Evolutionary conservation across 129 eudicot species (phyloP).

Genomic region (Gnaphalium uliginosum): DNA sequence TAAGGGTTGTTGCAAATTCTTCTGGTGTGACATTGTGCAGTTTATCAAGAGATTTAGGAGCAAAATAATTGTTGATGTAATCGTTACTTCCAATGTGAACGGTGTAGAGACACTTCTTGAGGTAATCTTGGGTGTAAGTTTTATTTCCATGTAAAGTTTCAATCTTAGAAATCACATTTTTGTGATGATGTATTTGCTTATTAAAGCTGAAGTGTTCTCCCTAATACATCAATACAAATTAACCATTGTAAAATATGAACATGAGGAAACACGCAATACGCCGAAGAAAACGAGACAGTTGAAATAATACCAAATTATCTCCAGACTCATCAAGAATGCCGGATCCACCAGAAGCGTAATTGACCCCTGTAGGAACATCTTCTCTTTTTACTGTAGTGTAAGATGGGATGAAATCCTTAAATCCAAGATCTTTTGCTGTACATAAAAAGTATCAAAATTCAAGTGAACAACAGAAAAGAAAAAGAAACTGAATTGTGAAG

Average conservation of each 20-base stretch:
- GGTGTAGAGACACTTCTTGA: conserved; percentile 32
- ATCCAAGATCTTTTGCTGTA: conserved; percentile 20
- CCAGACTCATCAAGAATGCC: conserved; percentile 28
- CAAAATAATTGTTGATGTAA: conserved; percentile 34
- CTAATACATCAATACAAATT: conserved; percentile 6
- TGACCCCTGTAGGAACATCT: conserved; percentile 22
- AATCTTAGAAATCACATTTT: conserved; percentile 10
- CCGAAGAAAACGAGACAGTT: not conserved
- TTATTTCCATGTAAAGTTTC: not conserved
- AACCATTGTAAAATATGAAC: not conserved
- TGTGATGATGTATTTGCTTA: conserved; percentile 19
- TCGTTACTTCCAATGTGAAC: conserved; percentile 31
- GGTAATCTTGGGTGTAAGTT: conserved; percentile 9
- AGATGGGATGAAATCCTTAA: conserved; percentile 17
- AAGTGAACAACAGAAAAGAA: not conserved
- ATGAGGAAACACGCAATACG: not conserved
- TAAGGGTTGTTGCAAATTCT: conserved; percentile 19
- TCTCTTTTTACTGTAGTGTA: conserved; percentile 2
- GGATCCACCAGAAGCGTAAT: conserved; percentile 30
- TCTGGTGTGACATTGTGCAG: conserved; percentile 16
- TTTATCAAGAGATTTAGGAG: not conserved
- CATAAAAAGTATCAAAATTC: not conserved
- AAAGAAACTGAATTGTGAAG: not conserved
- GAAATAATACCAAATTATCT: conserved; percentile 6
- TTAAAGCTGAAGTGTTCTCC: conserved; percentile 27